phyloP scores from a whole-genome alignment of 2,329 filamentous ascomycete species.

The Taxawa tesnikishii region DNA sequence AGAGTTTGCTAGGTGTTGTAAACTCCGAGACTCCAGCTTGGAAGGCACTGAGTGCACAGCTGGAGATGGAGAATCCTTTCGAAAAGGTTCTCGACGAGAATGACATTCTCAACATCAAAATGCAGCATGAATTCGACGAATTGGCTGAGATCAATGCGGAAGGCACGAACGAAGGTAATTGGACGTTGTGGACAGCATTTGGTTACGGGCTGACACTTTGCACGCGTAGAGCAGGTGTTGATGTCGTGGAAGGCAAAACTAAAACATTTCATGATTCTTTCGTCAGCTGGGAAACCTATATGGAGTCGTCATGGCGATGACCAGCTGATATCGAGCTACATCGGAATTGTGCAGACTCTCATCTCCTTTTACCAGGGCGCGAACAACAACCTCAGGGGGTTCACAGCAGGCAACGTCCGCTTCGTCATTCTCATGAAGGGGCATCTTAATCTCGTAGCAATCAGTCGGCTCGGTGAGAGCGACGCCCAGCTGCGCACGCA shows the following conservation, averaged over 20 bases:
- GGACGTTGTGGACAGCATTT: no score
- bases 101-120: slow-evolving; percentile 46
- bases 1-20: slow-evolving; percentile 68
- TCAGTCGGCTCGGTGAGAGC: slow-evolving; percentile 85
- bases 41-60: slow-evolving; percentile 52
- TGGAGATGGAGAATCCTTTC: slow-evolving; percentile 46
- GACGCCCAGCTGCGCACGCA: slow-evolving; percentile 78
- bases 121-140: slow-evolving; percentile 66
- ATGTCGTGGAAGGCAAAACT: slow-evolving; percentile 77
- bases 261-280: slow-evolving; percentile 95
- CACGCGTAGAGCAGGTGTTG: slow-evolving; percentile 46
- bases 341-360: slow-evolving; percentile 91
- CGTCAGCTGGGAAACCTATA: slow-evolving; percentile 91
- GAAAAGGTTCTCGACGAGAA: slow-evolving; percentile 38
- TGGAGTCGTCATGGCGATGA: slow-evolving; percentile 92
- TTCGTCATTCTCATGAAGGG: slow-evolving; percentile 81
- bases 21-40: slow-evolving; percentile 55
- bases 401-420: slow-evolving; percentile 73
- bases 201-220: no score
- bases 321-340: slow-evolving; percentile 79
- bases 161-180: slow-evolving; percentile 45
- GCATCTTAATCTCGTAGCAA: slow-evolving; percentile 83
- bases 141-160: slow-evolving; percentile 48
- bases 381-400: slow-evolving; percentile 65
- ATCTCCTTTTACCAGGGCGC: slow-evolving; percentile 89